Evolutionary conservation across 257 asterid genomes (phyloP).

Genomic region (Solanum habrochaites): DNA sequence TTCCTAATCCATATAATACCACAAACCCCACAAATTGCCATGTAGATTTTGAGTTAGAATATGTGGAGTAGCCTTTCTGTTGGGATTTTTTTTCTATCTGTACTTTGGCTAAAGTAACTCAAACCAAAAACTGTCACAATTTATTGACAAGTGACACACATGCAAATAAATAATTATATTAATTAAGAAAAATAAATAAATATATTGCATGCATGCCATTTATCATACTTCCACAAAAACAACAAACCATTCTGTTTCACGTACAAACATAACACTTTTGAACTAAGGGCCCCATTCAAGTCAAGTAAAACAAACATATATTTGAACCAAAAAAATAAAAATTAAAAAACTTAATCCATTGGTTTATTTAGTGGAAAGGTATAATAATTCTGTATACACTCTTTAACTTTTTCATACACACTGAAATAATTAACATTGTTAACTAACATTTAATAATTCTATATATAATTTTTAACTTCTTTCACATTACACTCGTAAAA

Average conservation of each 20-base stretch:
- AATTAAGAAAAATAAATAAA: not conserved
- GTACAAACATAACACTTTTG: not conserved
- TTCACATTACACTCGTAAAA: too few species aligned
- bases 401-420: not conserved
- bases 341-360: not conserved
- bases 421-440: too few species aligned
- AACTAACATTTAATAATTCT: not conserved
- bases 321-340: not conserved
- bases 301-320: not conserved
- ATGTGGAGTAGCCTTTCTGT: not conserved
- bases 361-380: not conserved
- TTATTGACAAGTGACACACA: not conserved
- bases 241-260: not conserved
- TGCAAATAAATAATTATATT: not conserved
- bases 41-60: not conserved
- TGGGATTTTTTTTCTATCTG: not conserved
- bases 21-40: not conserved
- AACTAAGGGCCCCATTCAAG: not conserved
- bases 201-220: not conserved
- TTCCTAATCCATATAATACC: too few species aligned
- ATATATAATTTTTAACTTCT: too few species aligned
- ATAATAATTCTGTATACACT: not conserved
- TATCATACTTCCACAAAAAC: not conserved
- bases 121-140: not conserved
- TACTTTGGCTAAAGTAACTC: not conserved